Percentiles rank a stretch among this genome's conserved stretches.
Evolutionary conservation across 352 stramenopile genomes (phyloP).

Genomic region (Phytophthora niederhauseri): DNA sequence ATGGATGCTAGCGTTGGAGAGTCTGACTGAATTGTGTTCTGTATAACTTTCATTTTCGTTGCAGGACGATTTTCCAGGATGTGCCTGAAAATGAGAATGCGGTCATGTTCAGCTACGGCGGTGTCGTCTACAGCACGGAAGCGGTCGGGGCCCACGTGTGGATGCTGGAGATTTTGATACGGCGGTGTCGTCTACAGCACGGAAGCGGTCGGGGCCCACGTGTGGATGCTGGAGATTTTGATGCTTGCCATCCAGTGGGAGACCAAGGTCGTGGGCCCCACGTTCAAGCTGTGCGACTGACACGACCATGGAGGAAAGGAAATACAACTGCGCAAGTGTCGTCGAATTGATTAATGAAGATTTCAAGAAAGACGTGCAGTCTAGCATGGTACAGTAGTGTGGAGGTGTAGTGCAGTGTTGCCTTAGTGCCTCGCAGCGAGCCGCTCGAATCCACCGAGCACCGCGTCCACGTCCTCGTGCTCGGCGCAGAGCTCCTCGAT

Average conservation of each 20-base stretch:
- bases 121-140: constrained; percentile 45
- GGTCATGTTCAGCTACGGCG: constrained; percentile 56
- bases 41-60: constrained; percentile 3
- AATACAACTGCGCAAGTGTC: background rate
- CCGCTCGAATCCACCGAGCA: constrained; percentile 37
- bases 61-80: constrained; percentile 56
- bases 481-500: constrained; percentile 66
- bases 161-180: constrained; percentile 73
- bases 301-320: background rate
- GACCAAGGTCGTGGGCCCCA: constrained; percentile 48
- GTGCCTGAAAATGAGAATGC: constrained; percentile 32
- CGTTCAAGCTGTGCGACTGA: constrained; percentile 35
- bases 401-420: background rate
- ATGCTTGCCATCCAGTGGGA: constrained; percentile 69
- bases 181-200: constrained; percentile 53
- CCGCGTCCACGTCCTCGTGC: constrained; percentile 46
- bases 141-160: constrained; percentile 53
- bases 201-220: constrained; percentile 41
- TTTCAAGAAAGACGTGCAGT: constrained; percentile 7
- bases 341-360: background rate
- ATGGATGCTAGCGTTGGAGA: background rate
- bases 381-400: constrained; percentile 19
- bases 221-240: constrained; percentile 75
- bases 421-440: constrained; percentile 14
- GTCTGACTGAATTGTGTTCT: background rate